Evolutionary conservation across 345 rosid genomes (phyloP).

Genomic region (Noccaea caerulescens): DNA sequence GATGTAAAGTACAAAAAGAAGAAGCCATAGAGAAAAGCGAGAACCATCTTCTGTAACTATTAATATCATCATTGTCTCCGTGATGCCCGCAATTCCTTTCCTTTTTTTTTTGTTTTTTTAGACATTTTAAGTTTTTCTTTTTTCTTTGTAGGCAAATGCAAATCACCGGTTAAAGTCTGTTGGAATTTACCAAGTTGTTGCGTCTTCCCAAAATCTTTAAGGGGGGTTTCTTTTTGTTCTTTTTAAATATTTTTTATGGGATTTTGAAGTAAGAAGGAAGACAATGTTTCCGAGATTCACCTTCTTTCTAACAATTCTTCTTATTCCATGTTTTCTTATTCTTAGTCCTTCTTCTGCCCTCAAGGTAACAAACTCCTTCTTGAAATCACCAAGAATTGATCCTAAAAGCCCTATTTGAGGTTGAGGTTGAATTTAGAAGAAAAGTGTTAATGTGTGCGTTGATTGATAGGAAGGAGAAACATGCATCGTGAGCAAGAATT

Average conservation of each 20-base stretch:
- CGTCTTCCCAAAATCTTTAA: conserved; percentile 38
- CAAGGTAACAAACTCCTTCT: conserved; percentile 46
- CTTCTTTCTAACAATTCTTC: conserved; percentile 35
- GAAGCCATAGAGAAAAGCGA: background rate
- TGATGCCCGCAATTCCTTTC: conserved; percentile 19
- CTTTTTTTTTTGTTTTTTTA: conserved; percentile 5
- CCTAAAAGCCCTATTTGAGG: background rate
- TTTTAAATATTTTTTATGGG: conserved; percentile 10
- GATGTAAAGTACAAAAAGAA: background rate
- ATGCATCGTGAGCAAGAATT: conserved; percentile 55
- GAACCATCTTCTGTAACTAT: conserved; percentile 5
- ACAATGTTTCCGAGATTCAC: conserved; percentile 48
- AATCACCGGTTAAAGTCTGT: conserved; percentile 18
- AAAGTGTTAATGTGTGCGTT: conserved; percentile 18
- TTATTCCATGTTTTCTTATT: conserved; percentile 50
- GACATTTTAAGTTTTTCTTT: conserved; percentile 5
- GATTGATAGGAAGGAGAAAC: conserved; percentile 72
- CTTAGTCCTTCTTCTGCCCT: conserved; percentile 56
- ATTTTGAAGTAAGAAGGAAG: conserved; percentile 34
- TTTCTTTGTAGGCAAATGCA: background rate
- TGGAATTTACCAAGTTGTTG: conserved; percentile 24
- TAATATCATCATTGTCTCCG: conserved; percentile 34
- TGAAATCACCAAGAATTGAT: background rate
- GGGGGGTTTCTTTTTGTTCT: background rate
- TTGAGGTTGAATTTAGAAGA: background rate